These are phyloP conservation scores for Neurospora sp. DNA, from an alignment of 495 filamentous ascomycete genomes.

Conservation along the genomic window DNA sequence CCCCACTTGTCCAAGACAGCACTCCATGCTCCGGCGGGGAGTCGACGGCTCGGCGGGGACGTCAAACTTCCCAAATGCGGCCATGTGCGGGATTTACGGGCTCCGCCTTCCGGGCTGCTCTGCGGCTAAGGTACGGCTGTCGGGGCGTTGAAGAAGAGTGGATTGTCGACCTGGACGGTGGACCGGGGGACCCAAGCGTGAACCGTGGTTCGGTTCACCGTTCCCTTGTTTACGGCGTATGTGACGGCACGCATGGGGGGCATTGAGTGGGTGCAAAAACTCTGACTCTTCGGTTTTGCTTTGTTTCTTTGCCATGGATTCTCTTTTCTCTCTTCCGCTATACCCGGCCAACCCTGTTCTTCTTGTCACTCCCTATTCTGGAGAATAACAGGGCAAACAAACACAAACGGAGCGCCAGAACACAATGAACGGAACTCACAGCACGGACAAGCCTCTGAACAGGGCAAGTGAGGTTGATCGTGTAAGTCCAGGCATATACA, in stretches of 20 bases:
- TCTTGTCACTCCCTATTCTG: background rate
- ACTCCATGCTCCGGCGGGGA: background rate
- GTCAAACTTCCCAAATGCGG: background rate
- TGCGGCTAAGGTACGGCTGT: background rate
- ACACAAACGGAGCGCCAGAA: background rate
- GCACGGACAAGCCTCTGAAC: slow-evolving; percentile 9
- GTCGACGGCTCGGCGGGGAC: background rate
- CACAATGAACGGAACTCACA: slow-evolving; percentile 15
- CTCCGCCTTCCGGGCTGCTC: background rate
- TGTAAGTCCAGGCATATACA: slow-evolving; percentile 28
- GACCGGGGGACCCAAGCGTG: background rate
- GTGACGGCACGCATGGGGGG: background rate
- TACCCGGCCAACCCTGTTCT: background rate
- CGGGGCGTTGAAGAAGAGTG: background rate
- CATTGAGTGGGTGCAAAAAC: background rate
- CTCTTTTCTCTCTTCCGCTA: background rate
- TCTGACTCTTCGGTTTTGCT: background rate
- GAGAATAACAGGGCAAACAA: background rate
- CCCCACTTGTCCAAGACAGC: background rate
- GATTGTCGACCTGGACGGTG: background rate
- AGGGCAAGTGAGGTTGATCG: slow-evolving; percentile 28
- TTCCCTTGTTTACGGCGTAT: background rate
- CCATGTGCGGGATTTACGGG: background rate
- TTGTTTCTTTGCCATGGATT: background rate
- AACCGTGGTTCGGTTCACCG: background rate